Base-by-base conservation (phyloP, 768 basidiomycete genomes). In the Suillus tomentosus region DNA sequence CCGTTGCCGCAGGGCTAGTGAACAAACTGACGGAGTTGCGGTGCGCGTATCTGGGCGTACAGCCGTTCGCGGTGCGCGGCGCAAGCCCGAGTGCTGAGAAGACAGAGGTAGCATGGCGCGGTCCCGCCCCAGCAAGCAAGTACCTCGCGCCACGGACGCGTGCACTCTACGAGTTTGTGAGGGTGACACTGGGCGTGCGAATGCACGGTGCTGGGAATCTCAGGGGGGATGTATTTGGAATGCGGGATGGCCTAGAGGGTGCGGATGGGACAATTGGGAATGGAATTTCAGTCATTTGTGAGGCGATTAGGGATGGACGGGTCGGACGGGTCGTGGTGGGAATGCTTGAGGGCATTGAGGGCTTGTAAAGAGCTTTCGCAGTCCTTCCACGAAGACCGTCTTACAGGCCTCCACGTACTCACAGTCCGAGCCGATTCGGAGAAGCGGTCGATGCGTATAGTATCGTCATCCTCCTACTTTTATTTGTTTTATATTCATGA, bases 151-250 rank as follows among this genome's bases (percentile, higher is more conserved):
- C 75, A 0, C 69, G 75, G 19, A 92, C 92, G 4, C 82, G 85
- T 13, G 78, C 85, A 6, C 74, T 95, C 27, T 96, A 96, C 74
- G 87, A 91, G 72, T 95, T 87, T 66, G 84, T 96, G 6, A 82
- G 94, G 40, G 64, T 84, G 24, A 83, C 81, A 9, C 78, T 95
- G 36, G 91, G 90, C n/a, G 85, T 94, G 65, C 79, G 79, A 67
- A 94, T 93, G 90, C 87, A 93, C 66, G 92, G 92, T 17, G 79
- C 82, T 9, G 90, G 92, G 68, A 95, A 95, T 71, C 79, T 87
- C 65, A 77, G 79, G 48, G 75, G 78, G 9, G 89, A 86, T 67
- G 83, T 78, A 66, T 83, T 84, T 61, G 90, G 91, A 9, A 81
- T 88, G 74, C 68, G 64, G 27, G 65, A 62, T 36, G 88, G 86